Evolutionary conservation across 768 basidiomycete species (phyloP), one percentile per base, ranked within the genome.

Genomic region (Leccinum variicolor): DNA sequence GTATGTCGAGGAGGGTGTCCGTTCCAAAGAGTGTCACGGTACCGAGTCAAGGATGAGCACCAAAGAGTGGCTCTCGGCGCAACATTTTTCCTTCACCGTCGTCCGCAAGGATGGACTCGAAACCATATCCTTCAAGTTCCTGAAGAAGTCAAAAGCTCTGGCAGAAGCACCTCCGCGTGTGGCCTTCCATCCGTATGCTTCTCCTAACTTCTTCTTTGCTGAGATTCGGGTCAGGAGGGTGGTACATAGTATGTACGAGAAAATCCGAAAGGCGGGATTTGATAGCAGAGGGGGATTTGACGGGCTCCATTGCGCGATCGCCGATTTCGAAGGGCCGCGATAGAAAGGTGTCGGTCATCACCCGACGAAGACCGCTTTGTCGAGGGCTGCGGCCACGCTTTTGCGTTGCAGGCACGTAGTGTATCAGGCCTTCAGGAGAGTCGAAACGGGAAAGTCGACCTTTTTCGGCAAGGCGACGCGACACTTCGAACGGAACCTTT

Each of bases 391-490:
- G 34, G 14, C 34, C 34, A 34, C 11, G 33, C 29, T 31, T 43
- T 43, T 41, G n/a, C 6, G 6, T 17, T 41, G n/a, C 39, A 28
- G 28, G 28, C 28, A 9, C 29, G 29, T 28, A 28, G 26, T 26
- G 3, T 29, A 29, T 29, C 29, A 29, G 29, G 10, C 10, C 25
- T 29, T 29, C 29, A 31, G 29, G 29, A 41, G n/a, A 8, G n/a
- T n/a, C n/a, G n/a, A n/a, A n/a, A 25, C 9, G 9, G 19, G 9
- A 15, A 43, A 43, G 41, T 43, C 41, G 7, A 45, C 46, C 59
- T 23, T 62, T 65, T 65, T 56, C 9, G 54, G 63, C 6, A 55
- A 41, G 25, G 33, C 6, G 34, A 48, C 26, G 25, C 25, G 26
- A 50, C 49, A 23, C 15, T 34, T 31, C 31, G 4, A 8, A 50